These are phyloP conservation scores for Nemania sp. DNA, from an alignment of 2,329 filamentous ascomycete genomes.

Conservation along the genomic window DNA sequence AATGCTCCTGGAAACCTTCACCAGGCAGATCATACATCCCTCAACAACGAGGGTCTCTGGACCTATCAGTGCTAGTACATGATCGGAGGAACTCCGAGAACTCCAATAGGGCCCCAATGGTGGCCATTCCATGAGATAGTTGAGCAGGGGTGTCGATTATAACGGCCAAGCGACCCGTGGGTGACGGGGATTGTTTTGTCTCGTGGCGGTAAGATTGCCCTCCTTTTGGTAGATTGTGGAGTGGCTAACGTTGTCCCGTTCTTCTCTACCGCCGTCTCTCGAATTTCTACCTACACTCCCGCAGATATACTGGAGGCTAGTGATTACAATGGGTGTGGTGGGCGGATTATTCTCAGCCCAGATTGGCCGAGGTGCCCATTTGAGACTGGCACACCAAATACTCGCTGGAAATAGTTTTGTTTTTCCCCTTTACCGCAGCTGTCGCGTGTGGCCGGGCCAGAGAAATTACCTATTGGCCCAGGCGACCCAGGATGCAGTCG, in stretches of 20 bases:
- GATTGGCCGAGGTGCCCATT: not conserved
- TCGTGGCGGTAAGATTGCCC: conserved; percentile 12
- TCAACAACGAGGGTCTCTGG: not conserved
- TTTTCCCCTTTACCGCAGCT: conserved; percentile 1
- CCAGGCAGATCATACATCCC: not conserved
- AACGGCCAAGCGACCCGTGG: not conserved
- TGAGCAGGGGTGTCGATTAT: conserved; percentile 7
- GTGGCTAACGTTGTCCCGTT: not conserved
- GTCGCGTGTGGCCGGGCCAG: not conserved
- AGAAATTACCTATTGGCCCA: not conserved
- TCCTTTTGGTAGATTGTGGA: not conserved
- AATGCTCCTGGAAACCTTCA: not conserved
- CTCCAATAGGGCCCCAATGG: not conserved
- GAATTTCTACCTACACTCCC: not conserved
- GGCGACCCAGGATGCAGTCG: not conserved
- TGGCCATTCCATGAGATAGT: conserved; percentile 1
- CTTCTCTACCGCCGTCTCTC: not conserved
- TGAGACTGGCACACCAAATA: not conserved
- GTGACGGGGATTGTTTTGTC: conserved; percentile 9
- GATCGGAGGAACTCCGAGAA: too few relatives aligned
- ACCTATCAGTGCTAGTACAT: not conserved
- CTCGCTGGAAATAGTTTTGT: not conserved
- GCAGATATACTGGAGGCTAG: not conserved
- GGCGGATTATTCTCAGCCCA: not conserved
- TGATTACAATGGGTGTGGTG: not conserved